Conservation (phyloP, 768 basidiomycete genomes). For the Amanita pseudoporphyria region DNA sequence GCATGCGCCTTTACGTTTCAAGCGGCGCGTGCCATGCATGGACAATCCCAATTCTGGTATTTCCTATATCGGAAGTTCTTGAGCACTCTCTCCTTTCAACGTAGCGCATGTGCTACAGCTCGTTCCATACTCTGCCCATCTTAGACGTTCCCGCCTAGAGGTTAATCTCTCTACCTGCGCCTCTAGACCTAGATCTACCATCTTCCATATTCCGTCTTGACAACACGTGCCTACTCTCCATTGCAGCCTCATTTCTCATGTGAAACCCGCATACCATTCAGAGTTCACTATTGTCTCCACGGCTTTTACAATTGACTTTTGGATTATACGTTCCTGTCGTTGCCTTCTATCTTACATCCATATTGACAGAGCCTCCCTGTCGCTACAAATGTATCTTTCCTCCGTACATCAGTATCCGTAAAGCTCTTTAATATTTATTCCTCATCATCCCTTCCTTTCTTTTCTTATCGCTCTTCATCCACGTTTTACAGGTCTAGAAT, state of each 20-base stretch:
- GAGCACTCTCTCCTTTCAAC: neutral
- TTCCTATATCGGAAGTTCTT: neutral
- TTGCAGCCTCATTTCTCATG: neutral
- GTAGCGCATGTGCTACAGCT: neutral
- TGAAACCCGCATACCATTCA: neutral
- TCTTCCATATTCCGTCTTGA: neutral
- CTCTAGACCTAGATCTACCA: neutral
- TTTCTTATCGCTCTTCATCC: neutral
- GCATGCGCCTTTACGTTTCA: slow-evolving; percentile 5
- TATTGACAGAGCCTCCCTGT: too few species aligned
- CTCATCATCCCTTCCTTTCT: too few species aligned
- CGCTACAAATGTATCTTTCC: too few species aligned
- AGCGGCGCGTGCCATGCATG: neutral
- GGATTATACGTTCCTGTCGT: neutral
- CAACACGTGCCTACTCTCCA: neutral
- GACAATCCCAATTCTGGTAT: neutral
- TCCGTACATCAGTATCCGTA: too few species aligned
- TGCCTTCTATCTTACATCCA: too few species aligned
- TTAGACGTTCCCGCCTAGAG: neutral
- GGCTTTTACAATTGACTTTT: too few species aligned
- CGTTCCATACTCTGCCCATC: neutral
- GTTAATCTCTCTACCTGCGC: neutral
- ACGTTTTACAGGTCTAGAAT: neutral
- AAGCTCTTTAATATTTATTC: too few species aligned
- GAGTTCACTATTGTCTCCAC: too few species aligned